Percentiles rank a stretch among this genome's conserved stretches.
phyloP scores from a whole-genome alignment of 2,329 filamentous ascomycete genomes.

The Aspergillus sp. region DNA sequence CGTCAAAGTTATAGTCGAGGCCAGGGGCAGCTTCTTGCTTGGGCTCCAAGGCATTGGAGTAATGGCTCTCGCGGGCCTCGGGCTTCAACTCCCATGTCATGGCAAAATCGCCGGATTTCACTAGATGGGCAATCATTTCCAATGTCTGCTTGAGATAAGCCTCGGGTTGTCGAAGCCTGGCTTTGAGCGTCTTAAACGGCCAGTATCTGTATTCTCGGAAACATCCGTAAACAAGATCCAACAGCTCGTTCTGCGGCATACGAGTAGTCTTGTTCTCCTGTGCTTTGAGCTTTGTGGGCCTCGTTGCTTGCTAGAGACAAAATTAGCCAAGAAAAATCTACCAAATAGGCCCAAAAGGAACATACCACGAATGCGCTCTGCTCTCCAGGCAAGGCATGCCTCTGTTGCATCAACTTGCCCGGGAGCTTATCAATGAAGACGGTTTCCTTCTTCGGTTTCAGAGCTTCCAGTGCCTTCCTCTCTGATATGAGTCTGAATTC shows the following conservation, averaged over 20 bases:
- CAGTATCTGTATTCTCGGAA: slow-evolving; percentile 90
- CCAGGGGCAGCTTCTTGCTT: slow-evolving; percentile 54
- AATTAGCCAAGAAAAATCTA: slow-evolving; percentile 20
- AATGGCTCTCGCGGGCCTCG: slow-evolving; percentile 61
- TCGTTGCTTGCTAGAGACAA: slow-evolving; percentile 44
- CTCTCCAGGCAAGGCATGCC: slow-evolving; percentile 49
- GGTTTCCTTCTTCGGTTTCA: slow-evolving; percentile 60
- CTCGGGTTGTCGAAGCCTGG: slow-evolving; percentile 79
- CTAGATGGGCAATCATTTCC: slow-evolving; percentile 76
- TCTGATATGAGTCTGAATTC: slow-evolving; percentile 66
- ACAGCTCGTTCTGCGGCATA: slow-evolving; percentile 82
- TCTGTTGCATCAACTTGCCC: slow-evolving; percentile 58
- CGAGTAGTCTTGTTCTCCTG: slow-evolving; percentile 83
- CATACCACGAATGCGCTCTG: slow-evolving; percentile 46
- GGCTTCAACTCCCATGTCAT: slow-evolving; percentile 81
- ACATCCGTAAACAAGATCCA: slow-evolving; percentile 79
- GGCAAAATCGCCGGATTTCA: slow-evolving; percentile 80
- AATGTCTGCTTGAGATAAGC: slow-evolving; percentile 85
- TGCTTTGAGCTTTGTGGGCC: slow-evolving; percentile 54
- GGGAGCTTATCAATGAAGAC: slow-evolving; percentile 48
- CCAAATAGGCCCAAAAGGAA: slow-evolving; percentile 20
- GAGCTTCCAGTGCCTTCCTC: slow-evolving; percentile 58
- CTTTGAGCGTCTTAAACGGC: slow-evolving; percentile 84
- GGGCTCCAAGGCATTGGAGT: slow-evolving; percentile 40
- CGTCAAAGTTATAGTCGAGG: slow-evolving; percentile 48